Base-by-base conservation (phyloP, 495 filamentous ascomycete genomes). In the Tetracladium marchalianum region DNA sequence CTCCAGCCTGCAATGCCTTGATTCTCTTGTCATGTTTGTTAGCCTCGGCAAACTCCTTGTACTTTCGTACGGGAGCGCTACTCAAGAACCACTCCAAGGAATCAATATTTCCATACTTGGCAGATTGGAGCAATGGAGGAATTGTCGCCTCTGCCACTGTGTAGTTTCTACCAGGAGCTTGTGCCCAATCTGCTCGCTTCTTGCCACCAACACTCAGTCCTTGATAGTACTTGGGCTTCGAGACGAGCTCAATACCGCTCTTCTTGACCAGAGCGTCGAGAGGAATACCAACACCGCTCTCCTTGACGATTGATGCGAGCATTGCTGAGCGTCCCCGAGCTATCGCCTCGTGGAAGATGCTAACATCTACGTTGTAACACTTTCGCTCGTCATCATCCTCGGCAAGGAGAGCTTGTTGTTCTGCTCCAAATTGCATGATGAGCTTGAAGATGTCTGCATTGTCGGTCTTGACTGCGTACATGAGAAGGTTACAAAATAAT, bases 191-290 rank as follows among this genome's bases (percentile, higher is more conserved):
- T 13, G 68, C 65, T 41, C 79, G 73, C 69, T 87, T 87, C 59
- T 77, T 77, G 1, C 84, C 84, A 51, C 81, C 77, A 9, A 89
- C 77, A 8, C 71, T 82, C 39, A 87, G 58, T 0, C 84, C 84
- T 52, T 81, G 82, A 52, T 89, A 87, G 56, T 77, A 84, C 11
- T 66, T 67, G 2, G 80, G 75, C 56, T 82, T 81, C 45, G 76
- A 70, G 40, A 69, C 61, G 38, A 77, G 51, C 53, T 76, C 69
- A 2, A 78, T 57, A 0, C 82, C 82, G 22, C 67, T 77, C 12
- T 43, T 50, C 8, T 72, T 66, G 9, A 80, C 73, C 12, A 88
- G 56, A 13, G 75, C 60, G n/a, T 79, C 68, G 12, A 87, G 60
- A 0, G 82, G 78, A 50, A 87, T 67, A 2, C 82, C 81, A 5